These are phyloP conservation scores for Coemansia javaensis DNA, from an alignment of 192 early-diverging fungal genomes.

Conservation along the genomic window DNA sequence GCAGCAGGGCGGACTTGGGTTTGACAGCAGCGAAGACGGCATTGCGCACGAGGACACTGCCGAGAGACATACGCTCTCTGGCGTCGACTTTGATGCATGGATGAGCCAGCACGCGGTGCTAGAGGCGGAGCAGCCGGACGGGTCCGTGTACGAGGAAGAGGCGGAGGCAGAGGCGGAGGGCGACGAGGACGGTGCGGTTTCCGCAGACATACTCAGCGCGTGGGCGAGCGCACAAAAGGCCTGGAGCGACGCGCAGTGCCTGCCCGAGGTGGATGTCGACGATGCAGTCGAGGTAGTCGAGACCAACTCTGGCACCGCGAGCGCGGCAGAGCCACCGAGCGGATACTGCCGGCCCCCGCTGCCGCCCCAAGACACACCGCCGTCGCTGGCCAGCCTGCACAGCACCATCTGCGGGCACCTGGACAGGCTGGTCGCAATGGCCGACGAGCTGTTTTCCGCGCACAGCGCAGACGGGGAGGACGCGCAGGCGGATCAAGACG, in stretches of 20 bases:
- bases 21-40: constrained; percentile 5
- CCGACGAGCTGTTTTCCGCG: constrained; percentile 8
- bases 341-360: constrained; percentile 6
- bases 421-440: constrained; percentile 16
- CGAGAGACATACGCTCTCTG: constrained; percentile 13
- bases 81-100: constrained; percentile 36
- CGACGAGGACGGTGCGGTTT: neutral
- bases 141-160: neutral
- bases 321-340: neutral
- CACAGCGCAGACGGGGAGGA: constrained; percentile 3
- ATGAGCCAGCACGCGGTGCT: constrained; percentile 24
- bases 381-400: constrained; percentile 15
- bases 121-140: neutral
- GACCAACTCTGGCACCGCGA: neutral
- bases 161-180: neutral
- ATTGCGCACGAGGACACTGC: constrained; percentile 18
- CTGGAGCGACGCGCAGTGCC: too few relatives aligned
- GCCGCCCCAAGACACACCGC: neutral
- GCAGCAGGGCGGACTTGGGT: neutral
- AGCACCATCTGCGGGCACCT: constrained; percentile 12
- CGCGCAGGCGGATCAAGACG: neutral
- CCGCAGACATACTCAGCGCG: constrained; percentile 4
- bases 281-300: neutral
- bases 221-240: constrained; percentile 6
- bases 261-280: too few relatives aligned